Evolutionary conservation across 192 early-diverging fungal species (phyloP).

Genomic region (Allomyces arbusculus): DNA sequence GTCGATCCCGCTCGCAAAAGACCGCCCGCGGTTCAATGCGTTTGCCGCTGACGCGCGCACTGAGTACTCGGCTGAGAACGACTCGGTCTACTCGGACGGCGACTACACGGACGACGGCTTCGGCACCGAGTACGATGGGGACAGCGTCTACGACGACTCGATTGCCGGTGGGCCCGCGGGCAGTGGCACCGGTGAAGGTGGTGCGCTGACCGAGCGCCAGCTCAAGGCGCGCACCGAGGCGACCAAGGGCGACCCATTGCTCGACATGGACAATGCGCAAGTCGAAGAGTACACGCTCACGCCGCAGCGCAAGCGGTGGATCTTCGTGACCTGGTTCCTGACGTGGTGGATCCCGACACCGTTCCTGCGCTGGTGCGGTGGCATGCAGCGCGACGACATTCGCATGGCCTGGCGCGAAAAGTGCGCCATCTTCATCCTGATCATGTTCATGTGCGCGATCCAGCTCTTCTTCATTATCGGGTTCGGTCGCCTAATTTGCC

Average conservation of each 20-base stretch:
- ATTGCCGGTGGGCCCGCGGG: background rate
- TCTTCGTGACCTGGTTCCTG: slow-evolving; percentile 53
- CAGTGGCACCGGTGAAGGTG: too few relatives aligned
- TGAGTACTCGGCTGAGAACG: background rate
- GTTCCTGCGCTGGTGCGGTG: slow-evolving; percentile 44
- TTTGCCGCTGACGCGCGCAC: background rate
- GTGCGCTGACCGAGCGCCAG: background rate
- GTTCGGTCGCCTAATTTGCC: slow-evolving; percentile 55
- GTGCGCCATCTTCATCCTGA: slow-evolving; percentile 70
- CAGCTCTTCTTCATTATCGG: slow-evolving; percentile 71
- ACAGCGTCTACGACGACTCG: background rate
- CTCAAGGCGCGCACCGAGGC: background rate
- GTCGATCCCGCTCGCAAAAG: background rate
- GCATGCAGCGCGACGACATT: slow-evolving; percentile 60
- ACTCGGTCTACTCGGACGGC: background rate
- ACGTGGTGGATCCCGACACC: slow-evolving; percentile 68
- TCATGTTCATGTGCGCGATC: slow-evolving; percentile 52
- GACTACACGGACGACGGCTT: background rate
- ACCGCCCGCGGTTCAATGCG: background rate
- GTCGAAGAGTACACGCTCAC: slow-evolving; percentile 23
- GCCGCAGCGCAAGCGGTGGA: slow-evolving; percentile 54
- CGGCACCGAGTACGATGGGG: background rate
- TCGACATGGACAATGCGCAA: background rate
- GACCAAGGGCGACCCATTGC: background rate
- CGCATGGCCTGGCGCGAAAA: slow-evolving; percentile 96